Base-by-base conservation (phyloP, 23 red algal genomes). In the Gracilaria domingensis region DNA sequence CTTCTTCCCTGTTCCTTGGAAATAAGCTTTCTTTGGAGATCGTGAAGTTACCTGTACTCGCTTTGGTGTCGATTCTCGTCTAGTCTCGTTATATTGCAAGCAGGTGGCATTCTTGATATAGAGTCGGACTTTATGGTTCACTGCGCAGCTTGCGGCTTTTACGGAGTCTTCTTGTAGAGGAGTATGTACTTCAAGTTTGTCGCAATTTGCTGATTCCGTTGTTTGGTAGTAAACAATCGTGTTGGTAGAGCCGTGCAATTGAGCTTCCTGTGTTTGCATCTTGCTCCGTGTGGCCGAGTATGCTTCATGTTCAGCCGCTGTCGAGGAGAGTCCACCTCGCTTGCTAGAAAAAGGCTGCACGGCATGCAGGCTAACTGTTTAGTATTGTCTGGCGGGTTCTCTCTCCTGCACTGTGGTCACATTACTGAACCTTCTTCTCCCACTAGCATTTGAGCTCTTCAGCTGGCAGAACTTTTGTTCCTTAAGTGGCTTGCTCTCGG, bases 181-280 rank as follows among this genome's bases (percentile, higher is more conserved):
- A 77, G 72, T 77, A 28, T 50, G 23, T 77, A 39, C 42, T 50
- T 77, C 72, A 40, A 42, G 23, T 51, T 77, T 77, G n/a, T 77
- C 72, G 72, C 72, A 77, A 77, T 77, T 77, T 77, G 72, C 39
- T 77, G 40, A 77, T 77, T 77, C 39, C 72, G 38, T 77, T 51
- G 72, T 77, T 50, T 77, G 72, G 72, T 77, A 77, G 72, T 77
- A 77, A 77, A 77, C 45, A 51, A 77, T 49, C 72, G 72, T 77
- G 72, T 77, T 77, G 39, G 72, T 77, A 77, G 72, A 77, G 42
- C 72, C 72, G 36, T 77, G 72, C 72, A 77, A 42, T 51, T 28
- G 23, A 77, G 42, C 21, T 13, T 51, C 25, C 26, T 26, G 42
- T 69, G 30, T 9, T 69, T 69, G 64, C 30, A 5, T 8, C 12